Base-by-base conservation (phyloP, 306 rosid genomes). In the Betula pendula region DNA sequence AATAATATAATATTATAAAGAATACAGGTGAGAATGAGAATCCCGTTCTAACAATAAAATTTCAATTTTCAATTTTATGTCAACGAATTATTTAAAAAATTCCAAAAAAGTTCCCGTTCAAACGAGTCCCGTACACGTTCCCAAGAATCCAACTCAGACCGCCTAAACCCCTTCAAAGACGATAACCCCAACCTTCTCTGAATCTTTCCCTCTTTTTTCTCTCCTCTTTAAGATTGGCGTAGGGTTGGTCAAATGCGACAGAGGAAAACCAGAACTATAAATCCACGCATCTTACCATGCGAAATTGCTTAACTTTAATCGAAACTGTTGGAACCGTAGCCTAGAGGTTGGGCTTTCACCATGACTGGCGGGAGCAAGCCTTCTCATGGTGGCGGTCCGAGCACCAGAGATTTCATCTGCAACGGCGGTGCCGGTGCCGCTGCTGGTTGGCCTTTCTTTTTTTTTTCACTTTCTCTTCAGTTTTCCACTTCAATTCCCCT, bases 361-460 rank as follows among this genome's bases (percentile, higher is more conserved):
- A 92, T 88, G 99, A 91, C 86, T 75, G 71, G 68, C 76, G 86
- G 84, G 82, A 88, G 60, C 24, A 74, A 85, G 74, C 52, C 82
- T 66, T 82, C 83, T 58, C 83, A 77, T 48, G 24, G 56, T 27
- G 29, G 79, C 43, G 62, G 78, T 73, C 91, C 48, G 59, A 79
- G 74, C 66, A 31, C 71, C 68, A 72, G 85, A 77, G 89, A 78
- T 80, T 24, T 83, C 58, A 44, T 89, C 83, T 83, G 85, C 83
- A 77, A 88, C 84, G 99, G 96, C 62, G 89, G 89, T 72, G 84
- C 99, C 14, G 99, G 99, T 73, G 99, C 91, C 29, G 71, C 99
- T 24, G 96, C 99, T 40, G 99, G 99, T 95, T 71, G 77, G 83
- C 48, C 3, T 78, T 11, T n/a, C n/a, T n/a, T n/a, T n/a, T n/a